A percentile compares a stretch with the other conserved stretches of the same genome.
These are phyloP conservation scores for Suhomyces chickasaworum DNA, from an alignment of 1,139 yeast species.

Conservation along the genomic window DNA sequence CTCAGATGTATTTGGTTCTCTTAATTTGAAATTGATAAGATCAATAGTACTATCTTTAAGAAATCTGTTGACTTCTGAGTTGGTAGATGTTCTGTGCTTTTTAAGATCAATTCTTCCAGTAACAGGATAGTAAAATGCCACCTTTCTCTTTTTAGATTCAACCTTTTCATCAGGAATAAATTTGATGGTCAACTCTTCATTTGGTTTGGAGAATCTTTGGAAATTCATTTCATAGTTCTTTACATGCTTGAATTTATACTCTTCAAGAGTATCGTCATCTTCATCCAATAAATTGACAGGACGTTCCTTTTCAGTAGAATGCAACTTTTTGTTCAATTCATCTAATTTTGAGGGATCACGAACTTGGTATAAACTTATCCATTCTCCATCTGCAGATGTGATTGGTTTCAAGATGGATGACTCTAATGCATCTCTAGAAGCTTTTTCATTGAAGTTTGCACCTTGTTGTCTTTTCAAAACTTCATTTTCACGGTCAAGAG, in stretches of 20 bases:
- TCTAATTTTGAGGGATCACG: conserved; percentile 28
- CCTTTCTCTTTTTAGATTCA: conserved; percentile 54
- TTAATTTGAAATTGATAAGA: conserved; percentile 58
- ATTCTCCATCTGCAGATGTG: conserved; percentile 72
- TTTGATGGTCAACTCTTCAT: conserved; percentile 48
- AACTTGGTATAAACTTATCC: conserved; percentile 72
- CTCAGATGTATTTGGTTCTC: conserved; percentile 77
- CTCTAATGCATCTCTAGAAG: conserved; percentile 48
- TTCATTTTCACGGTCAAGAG: conserved; percentile 46
- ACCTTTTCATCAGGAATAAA: conserved; percentile 63
- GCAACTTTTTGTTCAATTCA: conserved; percentile 45
- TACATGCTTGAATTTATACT: conserved; percentile 59
- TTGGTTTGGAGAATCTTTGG: conserved; percentile 45
- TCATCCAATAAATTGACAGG: conserved; percentile 46
- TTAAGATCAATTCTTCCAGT: conserved; percentile 78
- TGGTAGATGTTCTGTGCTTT: conserved; percentile 66
- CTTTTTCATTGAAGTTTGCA: conserved; percentile 39
- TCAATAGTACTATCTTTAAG: conserved; percentile 55
- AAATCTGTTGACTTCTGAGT: conserved; percentile 52
- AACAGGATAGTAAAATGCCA: conserved; percentile 78
- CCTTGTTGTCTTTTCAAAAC: conserved; percentile 40
- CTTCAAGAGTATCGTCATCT: conserved; percentile 39
- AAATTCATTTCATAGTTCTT: conserved; percentile 83
- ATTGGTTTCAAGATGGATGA: conserved; percentile 77
- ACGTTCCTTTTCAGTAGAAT: conserved; percentile 53